phyloP scores from a whole-genome alignment of 495 filamentous ascomycete species.

The Mytilinidion resinicola region DNA sequence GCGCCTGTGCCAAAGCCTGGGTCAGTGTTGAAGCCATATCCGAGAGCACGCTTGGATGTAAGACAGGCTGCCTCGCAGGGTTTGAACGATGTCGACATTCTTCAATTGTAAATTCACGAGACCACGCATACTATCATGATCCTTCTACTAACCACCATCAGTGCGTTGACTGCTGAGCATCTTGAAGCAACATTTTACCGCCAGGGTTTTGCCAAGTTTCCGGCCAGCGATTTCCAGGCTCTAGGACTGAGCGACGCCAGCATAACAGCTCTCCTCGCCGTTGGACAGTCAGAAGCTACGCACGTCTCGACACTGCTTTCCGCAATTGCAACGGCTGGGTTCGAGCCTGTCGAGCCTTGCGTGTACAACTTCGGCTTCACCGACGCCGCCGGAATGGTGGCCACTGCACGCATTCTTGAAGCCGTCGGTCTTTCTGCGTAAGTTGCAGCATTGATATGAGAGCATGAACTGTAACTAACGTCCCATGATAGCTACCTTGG shows the following conservation, averaged over 20 bases:
- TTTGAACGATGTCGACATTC: slow-evolving; percentile 58
- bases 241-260: slow-evolving; percentile 47
- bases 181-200: slow-evolving; percentile 58
- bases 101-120: slow-evolving; percentile 56
- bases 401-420: slow-evolving; percentile 54
- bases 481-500: slow-evolving; percentile 40
- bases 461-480: slow-evolving; percentile 18
- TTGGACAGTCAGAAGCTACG: slow-evolving; percentile 49
- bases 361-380: slow-evolving; percentile 59
- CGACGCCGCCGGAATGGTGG: slow-evolving; percentile 53
- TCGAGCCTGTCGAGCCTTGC: slow-evolving; percentile 53
- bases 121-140: background rate
- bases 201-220: slow-evolving; percentile 55
- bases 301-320: slow-evolving; percentile 53
- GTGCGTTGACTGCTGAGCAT: slow-evolving; percentile 59
- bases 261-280: slow-evolving; percentile 45
- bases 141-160: slow-evolving; percentile 27
- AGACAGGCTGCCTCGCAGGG: slow-evolving; percentile 39
- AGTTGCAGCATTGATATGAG: background rate
- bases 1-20: slow-evolving; percentile 2
- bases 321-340: slow-evolving; percentile 49
- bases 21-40: background rate
- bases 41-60: background rate
- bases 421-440: slow-evolving; percentile 55
- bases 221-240: slow-evolving; percentile 49